Evolutionary conservation across 2,329 filamentous ascomycete species (phyloP), one percentile per base, ranked within the genome.

Genomic region (Rhynchosporium secalis): DNA sequence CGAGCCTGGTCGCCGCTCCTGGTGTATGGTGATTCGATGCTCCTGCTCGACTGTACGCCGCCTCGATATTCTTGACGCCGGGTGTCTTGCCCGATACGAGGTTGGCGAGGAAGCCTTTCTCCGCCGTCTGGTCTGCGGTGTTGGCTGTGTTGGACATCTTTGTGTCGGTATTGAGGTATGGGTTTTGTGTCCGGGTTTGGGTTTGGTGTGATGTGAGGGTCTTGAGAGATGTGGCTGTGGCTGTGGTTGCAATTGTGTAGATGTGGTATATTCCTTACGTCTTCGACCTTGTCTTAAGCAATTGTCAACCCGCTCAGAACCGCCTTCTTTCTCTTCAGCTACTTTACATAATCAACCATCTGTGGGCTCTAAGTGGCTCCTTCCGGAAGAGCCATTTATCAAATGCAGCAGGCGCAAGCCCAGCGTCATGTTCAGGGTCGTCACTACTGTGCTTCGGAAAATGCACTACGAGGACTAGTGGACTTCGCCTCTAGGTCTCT

Each of bases 41-140:
- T 29, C 69, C 69, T 0, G 67, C 70, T 51, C 66, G 58, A 36
- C 57, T 64, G 26, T 70, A 72, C 15, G 67, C 65, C 4, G 56
- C 56, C 51, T 71, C 70, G 20, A 71, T 69, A 4, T 69, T 69
- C 52, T 60, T 51, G 6, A 69, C 63, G 9, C 54, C 66, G 0
- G 58, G 56, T 5, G 68, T 70, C 33, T 61, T 67, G 12, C 52
- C 62, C 1, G 62, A 59, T 2, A 66, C 9, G 20, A 64, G 29
- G 26, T 58, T 58, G 28, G 54, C 43, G 36, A 64, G 46, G 29
- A 41, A 40, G 7, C 46, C 26, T 29, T 31, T 55, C 12, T 56
- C 38, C n/a, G 31, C 31, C 13, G 48, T 61, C 31, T 57, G 28
- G 48, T 54, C 57, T 48, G 12, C 48, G 8, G 43, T 61, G 40